Evolutionary conservation across 2,329 filamentous ascomycete genomes (phyloP).

Genomic region (Hirsutella rhossiliensis): DNA sequence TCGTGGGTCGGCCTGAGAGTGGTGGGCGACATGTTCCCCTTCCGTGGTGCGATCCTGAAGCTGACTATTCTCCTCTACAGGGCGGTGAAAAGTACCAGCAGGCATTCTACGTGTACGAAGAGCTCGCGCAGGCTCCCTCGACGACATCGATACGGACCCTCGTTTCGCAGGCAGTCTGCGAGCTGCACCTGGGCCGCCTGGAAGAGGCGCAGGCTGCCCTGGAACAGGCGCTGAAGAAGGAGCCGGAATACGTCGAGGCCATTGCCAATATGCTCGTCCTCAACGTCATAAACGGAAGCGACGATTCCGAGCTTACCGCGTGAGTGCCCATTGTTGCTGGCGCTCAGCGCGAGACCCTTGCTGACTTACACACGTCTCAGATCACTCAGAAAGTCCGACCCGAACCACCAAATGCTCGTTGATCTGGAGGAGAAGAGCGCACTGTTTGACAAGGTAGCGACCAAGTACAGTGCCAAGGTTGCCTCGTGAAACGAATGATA

Average conservation of each 20-base stretch:
- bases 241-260: conserved; percentile 58
- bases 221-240: conserved; percentile 65
- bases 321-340: conserved; percentile 28
- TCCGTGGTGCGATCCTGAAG: background rate
- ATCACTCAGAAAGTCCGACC: conserved; percentile 43
- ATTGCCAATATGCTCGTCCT: conserved; percentile 78
- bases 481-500: conserved; percentile 27
- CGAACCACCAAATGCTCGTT: conserved; percentile 56
- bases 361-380: conserved; percentile 26
- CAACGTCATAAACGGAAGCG: conserved; percentile 64
- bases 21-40: conserved; percentile 28
- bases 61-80: conserved; percentile 30
- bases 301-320: conserved; percentile 48
- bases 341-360: background rate
- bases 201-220: conserved; percentile 85
- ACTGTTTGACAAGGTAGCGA: conserved; percentile 76
- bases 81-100: conserved; percentile 94
- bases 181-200: conserved; percentile 77
- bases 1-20: conserved; percentile 86
- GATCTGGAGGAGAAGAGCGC: conserved; percentile 77
- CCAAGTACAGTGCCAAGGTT: conserved; percentile 80
- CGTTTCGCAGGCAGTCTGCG: conserved; percentile 79
- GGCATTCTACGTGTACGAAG: conserved; percentile 95
- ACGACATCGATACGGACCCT: conserved; percentile 66
- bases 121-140: conserved; percentile 77